Percentiles rank a stretch among this genome's conserved stretches.
Evolutionary conservation across 768 basidiomycete species (phyloP).

Genomic region (Suillus hirtellus): DNA sequence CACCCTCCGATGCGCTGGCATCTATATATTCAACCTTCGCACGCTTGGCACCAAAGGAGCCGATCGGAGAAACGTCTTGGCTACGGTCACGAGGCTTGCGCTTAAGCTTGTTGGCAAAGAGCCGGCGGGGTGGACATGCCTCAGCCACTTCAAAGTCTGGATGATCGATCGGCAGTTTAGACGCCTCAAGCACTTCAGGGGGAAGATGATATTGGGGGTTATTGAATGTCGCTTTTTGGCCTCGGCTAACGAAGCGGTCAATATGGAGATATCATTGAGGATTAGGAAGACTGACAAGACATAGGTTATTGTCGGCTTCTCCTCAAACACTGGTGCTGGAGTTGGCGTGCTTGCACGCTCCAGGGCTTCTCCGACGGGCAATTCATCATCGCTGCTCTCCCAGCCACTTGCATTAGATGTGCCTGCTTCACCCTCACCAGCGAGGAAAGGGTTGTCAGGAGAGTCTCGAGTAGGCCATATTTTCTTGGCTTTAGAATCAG

Average conservation of each 20-base stretch:
- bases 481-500: constrained; percentile 37
- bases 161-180: constrained; percentile 58
- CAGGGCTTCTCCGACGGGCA: constrained; percentile 33
- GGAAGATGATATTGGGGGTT: constrained; percentile 63
- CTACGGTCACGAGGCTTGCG: constrained; percentile 28
- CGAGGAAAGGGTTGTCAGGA: constrained; percentile 72
- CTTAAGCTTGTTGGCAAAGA: constrained; percentile 48
- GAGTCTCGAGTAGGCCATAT: constrained; percentile 53
- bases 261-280: background rate
- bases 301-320: constrained; percentile 65
- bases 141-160: constrained; percentile 64
- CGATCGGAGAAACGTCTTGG: constrained; percentile 15
- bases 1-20: constrained; percentile 18
- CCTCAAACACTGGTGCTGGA: constrained; percentile 37
- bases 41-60: constrained; percentile 19
- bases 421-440: constrained; percentile 34
- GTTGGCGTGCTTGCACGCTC: constrained; percentile 40
- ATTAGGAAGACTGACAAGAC: constrained; percentile 60
- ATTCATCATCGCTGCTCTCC: constrained; percentile 38
- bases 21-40: constrained; percentile 13
- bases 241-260: constrained; percentile 51
- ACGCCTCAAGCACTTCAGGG: constrained; percentile 40
- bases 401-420: constrained; percentile 22
- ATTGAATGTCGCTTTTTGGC: constrained; percentile 58
- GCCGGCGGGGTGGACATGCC: constrained; percentile 53